A percentile compares a stretch with the other conserved stretches of the same genome.
Conservation (phyloP, 2,329 filamentous ascomycete species). For the Verticillium albo-atrum region DNA sequence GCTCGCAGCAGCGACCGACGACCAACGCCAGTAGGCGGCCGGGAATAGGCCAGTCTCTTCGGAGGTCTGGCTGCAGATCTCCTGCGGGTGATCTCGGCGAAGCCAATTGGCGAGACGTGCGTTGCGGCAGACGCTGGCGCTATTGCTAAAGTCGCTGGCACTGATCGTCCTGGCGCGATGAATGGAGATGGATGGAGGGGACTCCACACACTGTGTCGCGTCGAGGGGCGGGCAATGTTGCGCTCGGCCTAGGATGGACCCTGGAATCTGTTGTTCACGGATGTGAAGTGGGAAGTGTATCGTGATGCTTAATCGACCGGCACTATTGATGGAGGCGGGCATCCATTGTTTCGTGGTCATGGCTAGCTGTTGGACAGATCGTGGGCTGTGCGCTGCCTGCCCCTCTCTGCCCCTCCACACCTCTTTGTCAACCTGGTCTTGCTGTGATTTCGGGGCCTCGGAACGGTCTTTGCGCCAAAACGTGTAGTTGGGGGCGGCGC, state of each 20-base stretch:
- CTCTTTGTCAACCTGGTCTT: background rate
- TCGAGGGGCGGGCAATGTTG: background rate
- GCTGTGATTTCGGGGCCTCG: background rate
- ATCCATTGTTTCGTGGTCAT: background rate
- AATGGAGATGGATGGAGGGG: no score
- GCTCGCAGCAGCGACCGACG: background rate
- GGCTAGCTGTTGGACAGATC: background rate
- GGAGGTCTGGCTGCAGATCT: slow-evolving; percentile 1
- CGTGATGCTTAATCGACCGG: background rate
- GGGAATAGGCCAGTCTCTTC: background rate
- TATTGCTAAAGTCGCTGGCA: background rate
- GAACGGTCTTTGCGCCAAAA: background rate
- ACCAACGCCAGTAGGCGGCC: background rate
- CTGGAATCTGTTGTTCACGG: background rate
- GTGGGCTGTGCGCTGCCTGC: background rate
- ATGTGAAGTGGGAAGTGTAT: background rate
- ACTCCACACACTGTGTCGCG: background rate
- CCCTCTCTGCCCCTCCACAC: background rate
- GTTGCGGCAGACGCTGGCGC: background rate
- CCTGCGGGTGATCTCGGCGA: background rate
- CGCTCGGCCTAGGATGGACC: background rate
- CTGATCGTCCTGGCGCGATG: background rate
- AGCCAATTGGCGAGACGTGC: slow-evolving; percentile 2
- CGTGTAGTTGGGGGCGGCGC: background rate
- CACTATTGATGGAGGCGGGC: background rate